phyloP scores from a whole-genome alignment of 805 yeast genomes.

The Hanseniaspora valbyensis region DNA sequence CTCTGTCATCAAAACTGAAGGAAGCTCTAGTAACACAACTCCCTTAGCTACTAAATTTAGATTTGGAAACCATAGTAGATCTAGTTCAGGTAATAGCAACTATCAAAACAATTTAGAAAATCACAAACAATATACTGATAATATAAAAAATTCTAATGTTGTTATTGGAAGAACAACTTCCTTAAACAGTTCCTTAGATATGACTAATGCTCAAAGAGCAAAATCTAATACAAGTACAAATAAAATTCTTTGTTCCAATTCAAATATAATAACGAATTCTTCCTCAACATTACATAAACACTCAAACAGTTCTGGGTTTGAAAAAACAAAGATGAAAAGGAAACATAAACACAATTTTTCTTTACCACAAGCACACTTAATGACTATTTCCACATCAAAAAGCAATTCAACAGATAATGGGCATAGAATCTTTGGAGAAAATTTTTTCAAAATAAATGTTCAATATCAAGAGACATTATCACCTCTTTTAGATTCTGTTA shows the following conservation, averaged over 20 bases:
- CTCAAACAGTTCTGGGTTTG: slow-evolving; percentile 6
- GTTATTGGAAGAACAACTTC: slow-evolving; percentile 21
- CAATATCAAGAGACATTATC: slow-evolving; percentile 12
- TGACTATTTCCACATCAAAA: not conserved
- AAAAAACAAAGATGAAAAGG: not conserved
- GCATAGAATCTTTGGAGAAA: slow-evolving; percentile 11
- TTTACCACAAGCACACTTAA: slow-evolving; percentile 10
- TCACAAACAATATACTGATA: not conserved
- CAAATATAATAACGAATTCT: not conserved
- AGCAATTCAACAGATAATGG: not conserved
- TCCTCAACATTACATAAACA: slow-evolving; percentile 4
- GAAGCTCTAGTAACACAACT: slow-evolving; percentile 2
- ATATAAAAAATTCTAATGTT: slow-evolving; percentile 18
- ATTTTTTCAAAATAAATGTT: slow-evolving; percentile 13
- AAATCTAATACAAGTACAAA: not conserved
- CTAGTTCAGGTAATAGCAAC: not conserved
- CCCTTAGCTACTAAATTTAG: slow-evolving; percentile 6
- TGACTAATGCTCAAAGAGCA: not conserved
- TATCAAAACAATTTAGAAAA: slow-evolving; percentile 7
- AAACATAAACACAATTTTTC: slow-evolving; percentile 13
- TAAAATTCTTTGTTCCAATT: not conserved
- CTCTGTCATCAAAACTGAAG: not conserved
- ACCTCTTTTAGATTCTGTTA: slow-evolving; percentile 10
- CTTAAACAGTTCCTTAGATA: not conserved
- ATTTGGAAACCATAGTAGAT: slow-evolving; percentile 7